phyloP scores from a whole-genome alignment of 2,329 filamentous ascomycete genomes.

The Exophiala phaeomuriformis region DNA sequence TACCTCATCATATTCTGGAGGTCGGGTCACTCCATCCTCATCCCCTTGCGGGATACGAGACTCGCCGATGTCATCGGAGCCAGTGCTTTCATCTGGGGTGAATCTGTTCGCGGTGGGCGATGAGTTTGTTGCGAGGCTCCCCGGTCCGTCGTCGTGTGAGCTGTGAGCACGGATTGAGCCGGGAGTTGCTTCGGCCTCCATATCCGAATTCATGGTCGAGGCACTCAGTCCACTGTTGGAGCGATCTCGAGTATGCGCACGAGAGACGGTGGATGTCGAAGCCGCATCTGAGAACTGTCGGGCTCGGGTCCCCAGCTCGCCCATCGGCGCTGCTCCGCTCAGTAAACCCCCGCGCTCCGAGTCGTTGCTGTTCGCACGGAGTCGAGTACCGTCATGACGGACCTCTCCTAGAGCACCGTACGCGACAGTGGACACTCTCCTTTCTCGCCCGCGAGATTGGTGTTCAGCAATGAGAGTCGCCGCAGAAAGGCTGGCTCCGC shows the following conservation, averaged over 20 bases:
- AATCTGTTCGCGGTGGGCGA: slow-evolving; percentile 28
- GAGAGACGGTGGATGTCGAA: slow-evolving; percentile 22
- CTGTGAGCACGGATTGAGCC: slow-evolving; percentile 8
- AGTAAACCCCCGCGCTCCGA: slow-evolving; percentile 43
- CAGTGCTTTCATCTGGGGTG: slow-evolving; percentile 25
- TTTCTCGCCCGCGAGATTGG: slow-evolving; percentile 38
- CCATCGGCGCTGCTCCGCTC: slow-evolving; percentile 34
- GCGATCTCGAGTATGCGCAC: slow-evolving; percentile 31
- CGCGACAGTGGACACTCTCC: slow-evolving; percentile 42
- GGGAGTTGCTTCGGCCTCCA: slow-evolving; percentile 9
- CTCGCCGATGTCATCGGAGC: slow-evolving; percentile 34
- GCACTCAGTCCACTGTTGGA: slow-evolving; percentile 33
- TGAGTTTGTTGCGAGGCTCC: slow-evolving; percentile 25
- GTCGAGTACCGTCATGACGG: slow-evolving; percentile 43
- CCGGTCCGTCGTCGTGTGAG: slow-evolving; percentile 15
- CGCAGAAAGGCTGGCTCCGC: slow-evolving; percentile 30
- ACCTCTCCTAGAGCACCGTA: slow-evolving; percentile 44
- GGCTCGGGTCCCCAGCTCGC: slow-evolving; percentile 16
- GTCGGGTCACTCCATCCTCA: slow-evolving; percentile 17
- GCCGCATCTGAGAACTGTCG: slow-evolving; percentile 19
- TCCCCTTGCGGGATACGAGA: slow-evolving; percentile 30
- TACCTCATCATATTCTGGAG: slow-evolving; percentile 37
- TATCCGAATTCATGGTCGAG: slow-evolving; percentile 23
- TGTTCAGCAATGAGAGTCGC: slow-evolving; percentile 39
- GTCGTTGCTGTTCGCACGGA: slow-evolving; percentile 41